Base-by-base conservation (phyloP, 208 protist genomes). In the Wallacemonas collosoma region DNA sequence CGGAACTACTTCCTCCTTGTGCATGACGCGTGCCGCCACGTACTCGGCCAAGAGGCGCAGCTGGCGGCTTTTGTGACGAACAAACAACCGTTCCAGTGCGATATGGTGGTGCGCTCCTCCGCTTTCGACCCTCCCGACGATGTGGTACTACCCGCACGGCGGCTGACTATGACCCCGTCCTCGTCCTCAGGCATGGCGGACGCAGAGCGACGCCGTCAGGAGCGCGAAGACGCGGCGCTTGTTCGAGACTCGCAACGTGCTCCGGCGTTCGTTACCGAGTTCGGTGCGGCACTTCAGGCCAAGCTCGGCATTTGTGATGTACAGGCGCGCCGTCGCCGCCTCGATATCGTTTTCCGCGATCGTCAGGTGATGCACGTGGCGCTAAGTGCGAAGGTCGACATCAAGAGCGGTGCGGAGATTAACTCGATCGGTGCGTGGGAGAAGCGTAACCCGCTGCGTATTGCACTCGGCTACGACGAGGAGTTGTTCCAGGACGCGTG, bases 381-480 rank as follows among this genome's bases (percentile, higher is more conserved):
- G 9, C 85, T 96, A 2, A 88, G 91, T 11, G 87, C 88, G 5
- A 75, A 82, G 40, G 67, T 77, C 44, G 70, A 76, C 66, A 51
- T 87, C 35, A 60, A 54, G 15, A 5, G 51, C 14, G 53, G 54
- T 12, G n/a, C 11, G 3, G 77, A 84, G 11, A 88, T 91, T 40
- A 83, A 89, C 64, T 3, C 8, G 3, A 88, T 95, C 71, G 86
- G 78, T 0, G 84, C 90, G 43, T 92, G 81, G 81, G 82, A 76
- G 14, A 74, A 68, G 39, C 91, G 91, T 36, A 88, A 91, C 60
- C 83, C 87, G 1, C 83, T 96, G 35, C 92, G 92, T 61, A 92
- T 94, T 50, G 93, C 89, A 0, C 80, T 96, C 43, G 92, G 92
- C 44, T 96, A 82, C 60, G 92, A 96, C 71, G 92, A 94, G 76